Conservation (phyloP, 1,139 yeast genomes). For the Yamadazyma mexicana region DNA sequence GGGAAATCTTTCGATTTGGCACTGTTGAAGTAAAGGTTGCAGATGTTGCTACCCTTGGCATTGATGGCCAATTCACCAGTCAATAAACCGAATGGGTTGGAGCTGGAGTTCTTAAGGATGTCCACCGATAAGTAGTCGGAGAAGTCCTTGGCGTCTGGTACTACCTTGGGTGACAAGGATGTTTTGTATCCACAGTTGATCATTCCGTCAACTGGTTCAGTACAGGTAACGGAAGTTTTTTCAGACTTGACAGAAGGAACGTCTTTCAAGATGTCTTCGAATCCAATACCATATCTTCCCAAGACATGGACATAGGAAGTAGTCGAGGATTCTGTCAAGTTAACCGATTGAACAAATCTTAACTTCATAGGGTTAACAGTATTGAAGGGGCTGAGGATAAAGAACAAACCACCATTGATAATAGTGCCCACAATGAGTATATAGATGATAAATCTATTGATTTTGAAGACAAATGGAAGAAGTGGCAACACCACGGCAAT, state of each 20-base stretch:
- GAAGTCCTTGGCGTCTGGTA: conserved; percentile 38
- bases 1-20: conserved; percentile 39
- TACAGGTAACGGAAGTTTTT: conserved; percentile 33
- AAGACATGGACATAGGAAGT: conserved; percentile 44
- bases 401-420: conserved; percentile 35
- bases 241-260: conserved; percentile 60
- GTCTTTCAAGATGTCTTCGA: conserved; percentile 45
- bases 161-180: conserved; percentile 49
- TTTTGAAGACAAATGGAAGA: conserved; percentile 70
- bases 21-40: conserved; percentile 54
- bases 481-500: conserved; percentile 53
- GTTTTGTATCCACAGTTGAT: conserved; percentile 56
- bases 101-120: conserved; percentile 50
- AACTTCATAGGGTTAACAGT: conserved; percentile 64
- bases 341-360: conserved; percentile 61
- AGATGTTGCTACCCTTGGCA: conserved; percentile 63
- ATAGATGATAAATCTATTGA: conserved; percentile 54
- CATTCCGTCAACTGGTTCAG: conserved; percentile 40
- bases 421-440: conserved; percentile 28
- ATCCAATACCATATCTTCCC: conserved; percentile 52
- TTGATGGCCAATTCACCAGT: conserved; percentile 60
- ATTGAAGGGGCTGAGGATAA: conserved; percentile 54
- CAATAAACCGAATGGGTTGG: conserved; percentile 62
- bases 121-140: conserved; percentile 49
- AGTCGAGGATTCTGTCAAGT: conserved; percentile 32